Evolutionary conservation across 2,329 filamentous ascomycete genomes (phyloP), one percentile per base, ranked within the genome.

Genomic region (Leptoxyphium fumago): DNA sequence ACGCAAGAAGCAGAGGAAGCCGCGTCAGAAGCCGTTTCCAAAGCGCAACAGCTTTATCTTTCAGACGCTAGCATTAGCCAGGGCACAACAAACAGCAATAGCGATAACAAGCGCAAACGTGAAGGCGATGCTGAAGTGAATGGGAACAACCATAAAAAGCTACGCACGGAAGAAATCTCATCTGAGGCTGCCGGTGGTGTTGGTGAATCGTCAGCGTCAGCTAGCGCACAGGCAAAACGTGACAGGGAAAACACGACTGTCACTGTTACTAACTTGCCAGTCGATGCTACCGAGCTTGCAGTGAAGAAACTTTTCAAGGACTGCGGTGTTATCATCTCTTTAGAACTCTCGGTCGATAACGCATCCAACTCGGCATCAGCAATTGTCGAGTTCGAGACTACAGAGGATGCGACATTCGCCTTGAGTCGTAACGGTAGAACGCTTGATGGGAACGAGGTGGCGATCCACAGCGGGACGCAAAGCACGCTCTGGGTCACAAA

Each of bases 161-260:
- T 44, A 29, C 34, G 10, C 50, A 53, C 29, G 56, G 32, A 36
- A 4, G 60, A 43, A 5, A n/a, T 36, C 9, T 26, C 29, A 13
- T 36, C 36, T 45, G 21, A 40, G 38, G 38, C 5, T 13, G 21
- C 17, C 17, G 14, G 6, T 13, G 38, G 21, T 13, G 21, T 10
- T 28, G 14, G 14, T 2, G 64, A 69, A 46, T 54, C 59, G 11
- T 62, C 62, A 10, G 47, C 53, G 8, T 55, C 57, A 56, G 52
- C 54, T 48, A 41, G 53, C 49, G 50, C 56, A 46, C 60, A 66
- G 28, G 62, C 71, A 28, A 89, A 85, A 61, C 80, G 91, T 44
- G 88, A 98, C 62, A 80, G 91, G 38, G 91, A 98, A 59, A 83
- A 96, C 61, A 82, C 86, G 0, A 88, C 84, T 0, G 73, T 96